Evolutionary conservation across 495 filamentous ascomycete genomes (phyloP).

Genomic region (Xylaria longipes): DNA sequence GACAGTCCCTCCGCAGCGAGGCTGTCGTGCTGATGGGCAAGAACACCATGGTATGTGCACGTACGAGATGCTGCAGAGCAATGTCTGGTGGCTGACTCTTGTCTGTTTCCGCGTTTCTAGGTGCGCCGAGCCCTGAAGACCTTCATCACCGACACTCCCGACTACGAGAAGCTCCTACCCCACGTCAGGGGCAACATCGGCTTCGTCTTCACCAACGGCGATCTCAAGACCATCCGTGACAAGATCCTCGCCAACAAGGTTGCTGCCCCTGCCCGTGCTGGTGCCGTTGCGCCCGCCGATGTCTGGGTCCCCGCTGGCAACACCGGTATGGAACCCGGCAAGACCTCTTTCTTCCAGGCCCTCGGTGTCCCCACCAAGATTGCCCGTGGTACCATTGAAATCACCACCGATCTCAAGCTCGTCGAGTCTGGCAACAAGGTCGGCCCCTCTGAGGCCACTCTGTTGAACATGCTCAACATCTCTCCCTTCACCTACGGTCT

Average conservation of each 20-base stretch:
- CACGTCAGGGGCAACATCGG: slow-evolving; percentile 97
- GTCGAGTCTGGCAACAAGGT: slow-evolving; percentile 92
- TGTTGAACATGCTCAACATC: slow-evolving; percentile 99
- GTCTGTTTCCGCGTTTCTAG: slow-evolving; percentile 45
- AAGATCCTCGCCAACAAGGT: slow-evolving; percentile 97
- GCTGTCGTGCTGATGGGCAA: slow-evolving; percentile 99
- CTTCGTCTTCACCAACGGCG: slow-evolving; percentile 98
- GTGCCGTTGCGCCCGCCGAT: slow-evolving; percentile 90
- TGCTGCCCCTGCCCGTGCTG: slow-evolving; percentile 94
- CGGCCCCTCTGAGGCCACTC: slow-evolving; percentile 96
- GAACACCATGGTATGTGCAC: slow-evolving; percentile 86
- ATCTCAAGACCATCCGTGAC: slow-evolving; percentile 88
- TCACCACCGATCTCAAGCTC: slow-evolving; percentile 96
- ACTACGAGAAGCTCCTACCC: slow-evolving; percentile 96
- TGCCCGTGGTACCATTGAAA: slow-evolving; percentile 99
- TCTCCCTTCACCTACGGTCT: slow-evolving; percentile 99
- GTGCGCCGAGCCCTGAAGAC: slow-evolving; percentile 97
- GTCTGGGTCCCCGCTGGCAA: slow-evolving; percentile 95
- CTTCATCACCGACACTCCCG: slow-evolving; percentile 87
- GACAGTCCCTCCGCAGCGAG: slow-evolving; percentile 82
- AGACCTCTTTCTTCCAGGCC: slow-evolving; percentile 99
- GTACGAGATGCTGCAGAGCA: background rate
- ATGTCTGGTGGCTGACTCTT: slow-evolving; percentile 4
- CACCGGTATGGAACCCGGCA: slow-evolving; percentile 99
- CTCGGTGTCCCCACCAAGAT: slow-evolving; percentile 99